Evolutionary conservation across 495 filamentous ascomycete genomes (phyloP).

Genomic region (Extremus antarcticus): DNA sequence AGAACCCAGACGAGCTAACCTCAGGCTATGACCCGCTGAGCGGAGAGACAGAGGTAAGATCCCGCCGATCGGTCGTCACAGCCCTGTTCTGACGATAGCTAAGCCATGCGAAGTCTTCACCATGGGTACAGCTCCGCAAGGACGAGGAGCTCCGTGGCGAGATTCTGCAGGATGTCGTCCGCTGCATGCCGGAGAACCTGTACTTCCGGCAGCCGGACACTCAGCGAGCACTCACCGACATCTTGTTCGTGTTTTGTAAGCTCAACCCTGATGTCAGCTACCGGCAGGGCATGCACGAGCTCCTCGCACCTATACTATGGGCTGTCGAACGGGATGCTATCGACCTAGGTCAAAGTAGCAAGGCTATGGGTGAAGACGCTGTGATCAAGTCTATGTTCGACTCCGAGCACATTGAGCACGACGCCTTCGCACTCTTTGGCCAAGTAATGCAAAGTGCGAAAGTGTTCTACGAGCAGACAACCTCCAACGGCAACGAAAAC

Average conservation of each 20-base stretch:
- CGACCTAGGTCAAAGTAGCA: slow-evolving; percentile 24
- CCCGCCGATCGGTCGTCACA: background rate
- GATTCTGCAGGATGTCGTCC: slow-evolving; percentile 89
- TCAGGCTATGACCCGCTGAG: slow-evolving; percentile 71
- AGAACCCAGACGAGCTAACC: slow-evolving; percentile 69
- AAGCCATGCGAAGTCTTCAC: slow-evolving; percentile 51
- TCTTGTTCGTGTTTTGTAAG: slow-evolving; percentile 90
- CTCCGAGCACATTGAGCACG: slow-evolving; percentile 67
- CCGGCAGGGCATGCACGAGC: slow-evolving; percentile 94
- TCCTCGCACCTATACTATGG: slow-evolving; percentile 85
- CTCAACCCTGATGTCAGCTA: slow-evolving; percentile 82
- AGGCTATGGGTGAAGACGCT: slow-evolving; percentile 16
- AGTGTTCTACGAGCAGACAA: slow-evolving; percentile 64
- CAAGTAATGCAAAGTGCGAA: slow-evolving; percentile 78
- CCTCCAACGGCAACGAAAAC: slow-evolving; percentile 44
- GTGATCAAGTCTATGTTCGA: slow-evolving; percentile 47
- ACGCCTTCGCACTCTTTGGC: slow-evolving; percentile 77
- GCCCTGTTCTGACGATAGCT: slow-evolving; percentile 32
- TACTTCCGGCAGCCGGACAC: slow-evolving; percentile 75
- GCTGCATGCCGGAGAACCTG: slow-evolving; percentile 82
- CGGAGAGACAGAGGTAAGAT: slow-evolving; percentile 67
- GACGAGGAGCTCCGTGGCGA: slow-evolving; percentile 79
- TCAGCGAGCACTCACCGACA: slow-evolving; percentile 73
- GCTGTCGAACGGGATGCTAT: slow-evolving; percentile 76
- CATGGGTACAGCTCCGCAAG: slow-evolving; percentile 71